Base-by-base conservation (phyloP, 208 protist species). In the Wallacemonas sp. region DNA sequence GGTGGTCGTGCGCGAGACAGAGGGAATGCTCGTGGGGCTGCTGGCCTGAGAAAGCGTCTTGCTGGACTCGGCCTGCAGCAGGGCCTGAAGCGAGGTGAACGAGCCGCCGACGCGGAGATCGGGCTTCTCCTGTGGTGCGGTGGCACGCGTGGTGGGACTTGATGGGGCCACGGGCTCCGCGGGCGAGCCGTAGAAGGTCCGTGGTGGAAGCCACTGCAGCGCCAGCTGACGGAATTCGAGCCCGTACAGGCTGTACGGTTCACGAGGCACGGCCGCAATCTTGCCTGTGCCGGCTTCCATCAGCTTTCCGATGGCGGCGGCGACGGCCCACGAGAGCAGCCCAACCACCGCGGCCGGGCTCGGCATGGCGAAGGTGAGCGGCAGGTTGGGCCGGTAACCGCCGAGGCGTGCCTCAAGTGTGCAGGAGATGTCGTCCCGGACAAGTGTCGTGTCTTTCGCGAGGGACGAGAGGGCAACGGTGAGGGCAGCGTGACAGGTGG, bases 401-500 rank as follows among this genome's bases (percentile, higher is more conserved):
- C 52, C 52, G 12, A 58, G 52, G 16, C 52, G 52, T 17, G 26
- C 52, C 11, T 39, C 30, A 5, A 58, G 30, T 4, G 52, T 39
- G 52, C 30, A 58, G 30, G 52, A 21, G 52, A 58, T 58, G 26
- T 19, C 32, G 19, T 58, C 52, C n/a, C 9, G 21, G 3, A 11
- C 4, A 11, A 58, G 19, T 2, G 52, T 26, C 12, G 23, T 4
- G 19, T 58, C 52, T 4, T 12, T 19, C 6, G 19, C 5, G 32
- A 58, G 52, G 12, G 52, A 19, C 29, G 52, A 43, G 43, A 68
- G 26, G 9, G 54, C 54, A 0, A 65, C 38, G 6, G 49, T 41
- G 4, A 74, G 41, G 0, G 55, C 48, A 9, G 52, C 68, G 32
- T 48, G 61, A 52, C 68, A 68, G 1, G 12, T 36, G 27, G 23